Base-by-base conservation (phyloP, 1,284 basidiomycete species). In the Fomitopsis betulina region DNA sequence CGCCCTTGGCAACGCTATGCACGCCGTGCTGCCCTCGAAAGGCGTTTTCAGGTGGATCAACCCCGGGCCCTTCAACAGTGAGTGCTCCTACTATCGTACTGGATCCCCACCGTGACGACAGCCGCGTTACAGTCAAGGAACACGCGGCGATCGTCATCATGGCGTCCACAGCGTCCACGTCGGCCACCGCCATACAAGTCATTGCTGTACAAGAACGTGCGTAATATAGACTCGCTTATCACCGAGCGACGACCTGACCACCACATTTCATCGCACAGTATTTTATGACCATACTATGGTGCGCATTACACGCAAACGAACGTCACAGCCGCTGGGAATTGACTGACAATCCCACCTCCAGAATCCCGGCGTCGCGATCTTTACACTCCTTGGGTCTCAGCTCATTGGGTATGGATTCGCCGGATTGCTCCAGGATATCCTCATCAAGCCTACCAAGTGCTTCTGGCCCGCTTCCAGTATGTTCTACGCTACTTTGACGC, bases 61-160 rank as follows among this genome's bases (percentile, higher is more conserved):
- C 66, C 81, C 78, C n/a, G 81, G 81, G 0, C 76, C 77, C 8
- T 84, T 83, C 72, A 84, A 80, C 81, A 63, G 50, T 75, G 70
- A 6, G 39, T 21, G 30, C 13, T 12, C 27, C 63, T 7, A 21
- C 5, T 10, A 6, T 17, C 27, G 32, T 51, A 7, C 32, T 12
- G 47, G 27, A n/a, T 55, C 27, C 27, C 33, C 43, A n/a, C 30
- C 25, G 19, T 30, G 35, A 43, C 50, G 47, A 39, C 43, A 52
- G 84, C 19, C 6, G 15, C 19, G 66, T 50, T 23, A 37, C 39
- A 73, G 74, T 83, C 67, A 82, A 83, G 72, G 84, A 86, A 65
- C 82, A 85, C 67, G 80, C 82, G 30, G 79, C 81, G 4, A 82
- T 84, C 59, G 80, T 79, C n/a, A 83, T 85, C 62, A 82, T 86